Evolutionary conservation across 2,329 filamentous ascomycete species (phyloP).

Genomic region (Aureobasidium sp.): DNA sequence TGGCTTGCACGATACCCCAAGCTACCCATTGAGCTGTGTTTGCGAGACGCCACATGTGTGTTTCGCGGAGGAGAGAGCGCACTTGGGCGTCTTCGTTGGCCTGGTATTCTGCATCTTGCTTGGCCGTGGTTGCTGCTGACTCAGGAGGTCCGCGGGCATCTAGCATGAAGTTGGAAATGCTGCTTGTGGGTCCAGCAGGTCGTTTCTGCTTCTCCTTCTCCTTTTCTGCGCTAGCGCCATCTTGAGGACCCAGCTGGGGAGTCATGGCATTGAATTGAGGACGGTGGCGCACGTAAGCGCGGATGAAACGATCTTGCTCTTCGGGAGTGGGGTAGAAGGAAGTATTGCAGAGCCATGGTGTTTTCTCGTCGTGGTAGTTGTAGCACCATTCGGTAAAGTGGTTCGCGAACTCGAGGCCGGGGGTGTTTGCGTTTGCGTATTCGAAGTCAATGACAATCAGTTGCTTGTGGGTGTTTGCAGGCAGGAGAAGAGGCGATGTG

Average conservation of each 20-base stretch:
- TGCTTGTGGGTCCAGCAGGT: slow-evolving; percentile 26
- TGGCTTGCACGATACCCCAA: slow-evolving; percentile 95
- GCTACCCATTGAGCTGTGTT: slow-evolving; percentile 89
- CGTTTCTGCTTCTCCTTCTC: slow-evolving; percentile 18
- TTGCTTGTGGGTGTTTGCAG: slow-evolving; percentile 91
- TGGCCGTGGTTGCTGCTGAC: slow-evolving; percentile 7
- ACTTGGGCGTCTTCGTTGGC: slow-evolving; percentile 55
- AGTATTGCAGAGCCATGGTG: slow-evolving; percentile 56
- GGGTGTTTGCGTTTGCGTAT: slow-evolving; percentile 82
- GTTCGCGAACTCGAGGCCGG: slow-evolving; percentile 88
- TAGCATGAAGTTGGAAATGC: slow-evolving; percentile 63
- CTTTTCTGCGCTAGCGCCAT: slow-evolving; percentile 17
- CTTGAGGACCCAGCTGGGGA: slow-evolving; percentile 18
- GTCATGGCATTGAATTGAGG: slow-evolving; percentile 53
- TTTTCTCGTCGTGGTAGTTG: slow-evolving; percentile 75
- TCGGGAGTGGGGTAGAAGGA: slow-evolving; percentile 65
- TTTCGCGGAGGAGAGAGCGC: slow-evolving; percentile 65
- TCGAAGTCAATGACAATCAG: slow-evolving; percentile 98
- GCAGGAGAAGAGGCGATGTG: slow-evolving; percentile 78
- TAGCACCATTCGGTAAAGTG: slow-evolving; percentile 98
- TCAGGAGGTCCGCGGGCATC: slow-evolving; percentile 41
- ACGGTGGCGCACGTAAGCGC: slow-evolving; percentile 76
- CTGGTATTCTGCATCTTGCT: slow-evolving; percentile 36
- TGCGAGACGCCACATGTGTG: slow-evolving; percentile 74
- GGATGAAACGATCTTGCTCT: slow-evolving; percentile 77